Conservation (phyloP, 2,329 filamentous ascomycete species). For the Tolypocladium pustulatum region DNA sequence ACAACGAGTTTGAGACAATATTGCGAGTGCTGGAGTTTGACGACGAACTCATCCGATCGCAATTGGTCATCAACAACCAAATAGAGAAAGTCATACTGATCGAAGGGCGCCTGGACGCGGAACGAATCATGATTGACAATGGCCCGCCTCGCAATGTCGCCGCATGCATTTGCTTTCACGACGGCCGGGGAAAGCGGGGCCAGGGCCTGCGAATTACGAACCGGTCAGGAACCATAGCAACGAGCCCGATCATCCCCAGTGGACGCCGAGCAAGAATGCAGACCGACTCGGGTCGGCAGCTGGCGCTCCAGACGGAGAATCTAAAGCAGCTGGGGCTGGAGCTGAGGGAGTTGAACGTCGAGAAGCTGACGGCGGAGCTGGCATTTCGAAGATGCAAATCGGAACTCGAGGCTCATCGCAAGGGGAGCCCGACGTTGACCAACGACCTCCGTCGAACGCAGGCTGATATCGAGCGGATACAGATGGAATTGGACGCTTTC, state of each 20-base stretch:
- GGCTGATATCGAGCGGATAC: conserved; percentile 40
- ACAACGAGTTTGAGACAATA: conserved; percentile 62
- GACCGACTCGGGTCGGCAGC: conserved; percentile 60
- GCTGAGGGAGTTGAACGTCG: conserved; percentile 37
- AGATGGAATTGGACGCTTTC: conserved; percentile 52
- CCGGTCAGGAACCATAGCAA: conserved; percentile 29
- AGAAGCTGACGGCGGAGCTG: conserved; percentile 35
- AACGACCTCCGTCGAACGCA: conserved; percentile 48
- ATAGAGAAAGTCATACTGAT: conserved; percentile 84
- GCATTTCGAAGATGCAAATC: conserved; percentile 37
- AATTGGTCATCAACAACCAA: conserved; percentile 69
- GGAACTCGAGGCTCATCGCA: conserved; percentile 31
- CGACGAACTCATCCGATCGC: conserved; percentile 64
- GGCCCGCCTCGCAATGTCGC: conserved; percentile 57
- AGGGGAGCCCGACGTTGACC: conserved; percentile 29
- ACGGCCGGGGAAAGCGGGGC: conserved; percentile 40
- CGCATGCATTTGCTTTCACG: conserved; percentile 59
- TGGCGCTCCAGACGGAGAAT: conserved; percentile 39
- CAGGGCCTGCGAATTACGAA: conserved; percentile 49
- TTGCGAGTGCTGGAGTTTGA: conserved; percentile 75
- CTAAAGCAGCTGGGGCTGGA: conserved; percentile 45
- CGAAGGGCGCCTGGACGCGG: conserved; percentile 53
- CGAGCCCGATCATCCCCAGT: conserved; percentile 33
- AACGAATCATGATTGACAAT: conserved; percentile 55
- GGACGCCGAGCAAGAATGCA: conserved; percentile 60